Evolutionary conservation across 2,329 filamentous ascomycete genomes (phyloP).

Genomic region (Esteya vermicola): DNA sequence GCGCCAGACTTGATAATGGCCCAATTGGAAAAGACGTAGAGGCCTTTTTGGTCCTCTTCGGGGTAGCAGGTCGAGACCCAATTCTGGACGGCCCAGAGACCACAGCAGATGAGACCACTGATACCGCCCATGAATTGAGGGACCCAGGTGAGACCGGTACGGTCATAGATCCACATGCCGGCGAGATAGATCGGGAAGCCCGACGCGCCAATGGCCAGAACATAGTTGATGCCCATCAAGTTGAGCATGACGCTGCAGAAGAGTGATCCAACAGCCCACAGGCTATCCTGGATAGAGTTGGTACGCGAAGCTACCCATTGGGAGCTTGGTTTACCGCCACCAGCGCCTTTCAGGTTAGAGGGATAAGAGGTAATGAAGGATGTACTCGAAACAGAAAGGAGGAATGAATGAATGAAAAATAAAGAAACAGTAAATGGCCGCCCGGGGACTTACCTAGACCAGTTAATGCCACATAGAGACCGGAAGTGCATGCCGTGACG

Average conservation of each 20-base stretch:
- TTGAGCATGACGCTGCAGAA: constrained; percentile 1
- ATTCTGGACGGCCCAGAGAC: constrained; percentile 2
- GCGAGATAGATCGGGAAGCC: constrained; percentile 2
- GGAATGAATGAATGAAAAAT: background rate
- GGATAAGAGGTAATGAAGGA: too few relatives aligned
- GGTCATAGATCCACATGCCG: constrained; percentile 2
- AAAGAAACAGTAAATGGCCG: too few relatives aligned
- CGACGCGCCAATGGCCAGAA: background rate
- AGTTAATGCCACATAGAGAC: background rate
- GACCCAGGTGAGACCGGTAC: background rate
- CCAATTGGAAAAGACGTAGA: constrained; percentile 1
- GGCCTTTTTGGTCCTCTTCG: background rate
- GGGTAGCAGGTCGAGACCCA: constrained; percentile 1
- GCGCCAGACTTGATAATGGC: constrained; percentile 1
- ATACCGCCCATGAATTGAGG: background rate
- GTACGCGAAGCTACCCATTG: constrained; percentile 1
- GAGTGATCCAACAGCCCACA: constrained; percentile 1
- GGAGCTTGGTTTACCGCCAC: background rate
- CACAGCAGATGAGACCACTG: background rate
- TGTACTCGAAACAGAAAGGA: too few relatives aligned
- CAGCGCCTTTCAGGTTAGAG: too few relatives aligned
- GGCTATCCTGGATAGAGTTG: background rate
- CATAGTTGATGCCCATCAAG: background rate
- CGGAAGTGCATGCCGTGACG: background rate
- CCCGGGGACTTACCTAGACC: background rate